Conservation (phyloP, 441 rosid genomes). For the Macaranga tanarius region DNA sequence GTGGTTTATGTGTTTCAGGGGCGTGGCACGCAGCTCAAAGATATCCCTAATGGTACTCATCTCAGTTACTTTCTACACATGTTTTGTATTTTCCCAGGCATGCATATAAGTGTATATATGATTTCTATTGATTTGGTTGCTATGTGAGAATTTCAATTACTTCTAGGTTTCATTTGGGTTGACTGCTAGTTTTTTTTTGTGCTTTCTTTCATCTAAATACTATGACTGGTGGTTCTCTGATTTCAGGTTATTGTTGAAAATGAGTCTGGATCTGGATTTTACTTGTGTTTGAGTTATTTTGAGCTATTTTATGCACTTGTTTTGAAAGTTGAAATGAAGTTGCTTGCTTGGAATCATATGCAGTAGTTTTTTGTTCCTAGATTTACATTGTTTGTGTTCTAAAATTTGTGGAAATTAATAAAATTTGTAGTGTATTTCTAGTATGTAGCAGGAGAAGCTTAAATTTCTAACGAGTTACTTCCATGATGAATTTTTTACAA, state of each 20-base stretch:
- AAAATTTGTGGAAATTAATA: too few relatives aligned
- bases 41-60: constrained; percentile 84
- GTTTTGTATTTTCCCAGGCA: too few relatives aligned
- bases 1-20: constrained; percentile 49
- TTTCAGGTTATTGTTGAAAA: not conserved
- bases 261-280: not conserved
- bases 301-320: not conserved
- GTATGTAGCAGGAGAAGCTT: too few relatives aligned
- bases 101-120: too few relatives aligned
- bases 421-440: too few relatives aligned
- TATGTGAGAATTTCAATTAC: not conserved
- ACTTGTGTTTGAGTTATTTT: not conserved
- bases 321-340: not conserved
- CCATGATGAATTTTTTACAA: too few relatives aligned
- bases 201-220: not conserved
- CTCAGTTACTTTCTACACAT: too few relatives aligned
- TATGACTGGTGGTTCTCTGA: not conserved
- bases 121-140: not conserved
- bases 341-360: not conserved
- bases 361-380: not conserved
- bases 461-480: not conserved
- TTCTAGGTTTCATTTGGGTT: not conserved
- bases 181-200: too few relatives aligned
- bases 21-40: constrained; percentile 79
- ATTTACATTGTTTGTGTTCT: not conserved